A percentile compares a stretch with the other conserved stretches of the same genome.
phyloP scores from a whole-genome alignment of 2,329 filamentous ascomycete genomes.

The Fusarium oxysporum region DNA sequence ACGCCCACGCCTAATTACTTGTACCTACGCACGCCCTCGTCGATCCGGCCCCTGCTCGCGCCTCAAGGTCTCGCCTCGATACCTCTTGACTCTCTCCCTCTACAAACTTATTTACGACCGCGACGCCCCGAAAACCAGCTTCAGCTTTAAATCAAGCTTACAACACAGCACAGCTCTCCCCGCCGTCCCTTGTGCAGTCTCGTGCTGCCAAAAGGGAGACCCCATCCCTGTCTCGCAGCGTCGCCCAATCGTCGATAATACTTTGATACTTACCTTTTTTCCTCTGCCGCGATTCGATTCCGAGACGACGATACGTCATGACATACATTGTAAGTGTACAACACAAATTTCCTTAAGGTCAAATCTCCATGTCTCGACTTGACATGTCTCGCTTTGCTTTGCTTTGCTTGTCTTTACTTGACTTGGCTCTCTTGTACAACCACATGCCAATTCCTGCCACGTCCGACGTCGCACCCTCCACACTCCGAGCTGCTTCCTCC shows the following conservation, averaged over 20 bases:
- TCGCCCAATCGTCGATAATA: conserved; percentile 38
- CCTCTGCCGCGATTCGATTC: conserved; percentile 31
- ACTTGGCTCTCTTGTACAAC: conserved; percentile 26
- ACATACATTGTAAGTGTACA: conserved; percentile 55
- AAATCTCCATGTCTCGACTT: conserved; percentile 25
- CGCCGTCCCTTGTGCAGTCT: conserved; percentile 15
- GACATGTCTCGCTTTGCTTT: conserved; percentile 1
- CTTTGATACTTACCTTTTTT: not conserved
- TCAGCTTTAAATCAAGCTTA: conserved; percentile 25
- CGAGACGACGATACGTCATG: conserved; percentile 51
- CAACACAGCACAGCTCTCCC: not conserved
- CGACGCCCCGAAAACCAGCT: conserved; percentile 21
- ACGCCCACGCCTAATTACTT: not conserved
- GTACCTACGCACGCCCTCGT: conserved; percentile 16
- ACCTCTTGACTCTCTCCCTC: conserved; percentile 4
- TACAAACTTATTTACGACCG: conserved; percentile 1
- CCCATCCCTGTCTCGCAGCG: conserved; percentile 25
- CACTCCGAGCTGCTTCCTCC: conserved; percentile 24
- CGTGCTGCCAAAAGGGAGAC: conserved; percentile 29
- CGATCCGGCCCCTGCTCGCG: conserved; percentile 24
- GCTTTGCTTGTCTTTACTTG: not conserved
- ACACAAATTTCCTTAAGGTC: conserved; percentile 26
- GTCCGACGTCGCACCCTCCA: conserved; percentile 40
- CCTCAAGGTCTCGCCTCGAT: conserved; percentile 10
- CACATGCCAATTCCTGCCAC: conserved; percentile 40